Evolutionary conservation across 371 early-diverging fungal species (phyloP).

Genomic region (Fennellomyces sp.): DNA sequence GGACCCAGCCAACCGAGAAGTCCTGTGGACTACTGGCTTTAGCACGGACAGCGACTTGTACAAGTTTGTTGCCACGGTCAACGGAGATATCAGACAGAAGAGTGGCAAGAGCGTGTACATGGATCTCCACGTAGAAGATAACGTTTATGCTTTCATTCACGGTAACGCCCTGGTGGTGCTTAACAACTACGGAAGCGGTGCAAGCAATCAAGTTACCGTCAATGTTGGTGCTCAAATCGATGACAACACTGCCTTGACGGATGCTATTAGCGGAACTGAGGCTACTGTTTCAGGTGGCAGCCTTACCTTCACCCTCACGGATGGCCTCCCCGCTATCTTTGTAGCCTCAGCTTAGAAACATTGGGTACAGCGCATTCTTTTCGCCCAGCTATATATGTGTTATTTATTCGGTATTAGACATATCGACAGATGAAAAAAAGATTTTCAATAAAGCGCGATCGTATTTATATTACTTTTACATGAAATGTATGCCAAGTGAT

Average conservation of each 20-base stretch:
- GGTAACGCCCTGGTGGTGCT: conserved; percentile 23
- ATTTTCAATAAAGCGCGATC: too few relatives aligned
- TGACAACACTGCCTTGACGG: conserved; percentile 15
- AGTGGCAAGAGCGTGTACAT: conserved; percentile 3
- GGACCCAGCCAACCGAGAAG: conserved; percentile 42
- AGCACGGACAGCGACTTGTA: conserved; percentile 21
- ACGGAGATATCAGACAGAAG: conserved; percentile 17
- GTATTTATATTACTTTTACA: too few relatives aligned
- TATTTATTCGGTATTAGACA: too few relatives aligned
- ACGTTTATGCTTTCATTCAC: conserved; percentile 24
- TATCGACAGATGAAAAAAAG: too few relatives aligned
- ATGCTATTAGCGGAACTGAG: conserved; percentile 16
- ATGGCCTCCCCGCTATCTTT: conserved; percentile 28
- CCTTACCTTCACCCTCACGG: conserved; percentile 18
- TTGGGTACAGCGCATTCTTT: too few relatives aligned
- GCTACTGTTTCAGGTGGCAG: conserved; percentile 17
- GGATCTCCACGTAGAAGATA: conserved; percentile 13
- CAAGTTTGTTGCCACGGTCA: conserved; percentile 18
- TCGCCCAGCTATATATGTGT: too few relatives aligned
- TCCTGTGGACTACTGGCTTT: conserved; percentile 32
- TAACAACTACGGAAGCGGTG: conserved; percentile 26
- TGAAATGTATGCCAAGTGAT: too few relatives aligned
- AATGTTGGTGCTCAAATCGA: conserved; percentile 13
- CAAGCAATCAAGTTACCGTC: conserved; percentile 19
- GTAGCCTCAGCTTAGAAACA: conserved; percentile 4